Base-by-base conservation (phyloP, 2,329 filamentous ascomycete species). In the Zopfia rhizophila region DNA sequence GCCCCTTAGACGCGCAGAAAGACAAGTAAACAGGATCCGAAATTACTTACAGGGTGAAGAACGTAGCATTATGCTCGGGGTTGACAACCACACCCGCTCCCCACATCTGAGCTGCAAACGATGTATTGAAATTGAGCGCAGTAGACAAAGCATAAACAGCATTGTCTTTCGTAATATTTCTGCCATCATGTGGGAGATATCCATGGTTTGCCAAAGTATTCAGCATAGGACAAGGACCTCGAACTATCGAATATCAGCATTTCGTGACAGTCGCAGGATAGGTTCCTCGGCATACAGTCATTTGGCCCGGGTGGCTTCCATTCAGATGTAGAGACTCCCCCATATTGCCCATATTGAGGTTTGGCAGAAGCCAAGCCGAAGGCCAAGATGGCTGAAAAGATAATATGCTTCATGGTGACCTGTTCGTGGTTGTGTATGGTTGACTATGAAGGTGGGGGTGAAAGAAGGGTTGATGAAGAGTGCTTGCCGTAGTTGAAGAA, bases 141-240 rank as follows among this genome's bases (percentile, higher is more conserved):
- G 64, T 56, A 3, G 54, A 54, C 23, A 82, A 53, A 16, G 64
- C 78, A 6, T 65, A 53, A 6, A 78, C 55, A 0, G 72, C 69
- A 14, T 66, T 69, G 33, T 70, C 59, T 35, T 50, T 53, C 5
- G 66, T 72, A 21, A 73, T 55, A 30, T 76, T 68, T 31, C 64
- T 68, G 27, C 78, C 78, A 40, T 77, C 60, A 36, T 70, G 78
- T 3, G 75, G 77, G 1, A 82, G 69, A 43, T 75, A 78, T 11
- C 73, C 74, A 48, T 81, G 75, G 55, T 81, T 82, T 4, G 78
- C 74, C n/a, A 82, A 63, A 0, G 78, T 74, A 57, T 82, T 82
- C 44, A 81, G 64, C 72, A 79, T 78, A 1, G 79, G 78, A 45
- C 78, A 82, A 17, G 78, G 77, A 0, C 72, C 58, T 12, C 54